Evolutionary conservation across 306 rosid genomes (phyloP), one percentile per base, ranked within the genome.

Genomic region (Prunus fruticosa): DNA sequence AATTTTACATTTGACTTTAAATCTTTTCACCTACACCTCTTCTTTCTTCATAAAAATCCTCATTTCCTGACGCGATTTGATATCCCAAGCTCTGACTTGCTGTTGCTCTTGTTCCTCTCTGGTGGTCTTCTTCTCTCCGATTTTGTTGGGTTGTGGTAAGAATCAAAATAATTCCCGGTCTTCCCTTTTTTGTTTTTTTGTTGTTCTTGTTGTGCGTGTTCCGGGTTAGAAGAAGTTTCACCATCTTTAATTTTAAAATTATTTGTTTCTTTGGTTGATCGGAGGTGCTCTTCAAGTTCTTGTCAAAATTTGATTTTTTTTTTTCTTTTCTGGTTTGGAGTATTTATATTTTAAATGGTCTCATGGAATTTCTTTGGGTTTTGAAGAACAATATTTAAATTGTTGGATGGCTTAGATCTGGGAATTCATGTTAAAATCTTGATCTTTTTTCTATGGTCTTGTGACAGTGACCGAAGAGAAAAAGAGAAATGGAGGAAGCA

Each of bases 401-500:
- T 68, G 57, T 68, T 68, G 2, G 74, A 27, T 58, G 45, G 43
- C 63, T 18, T 16, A 23, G 69, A 74, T 61, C 58, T 46, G 50
- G 20, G 6, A 46, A 61, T 15, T 28, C 53, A 19, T 62, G 77
- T 30, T 27, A 60, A 43, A 23, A 23, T 60, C n/a, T 60, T 45
- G n/a, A 45, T 73, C 46, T 43, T 18, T 73, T 60, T 61, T 47
- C 7, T 45, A 27, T 74, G 52, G 20, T 74, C 27, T 61, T 46
- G 32, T 27, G 60, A 28, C 15, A 61, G 77, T 11, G 77, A 32
- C 27, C 10, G 41, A 64, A 6, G 45, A 20, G 16, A 46, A 10
- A 67, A 22, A 56, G 47, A 30, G 74, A 54, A 52, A 85, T 88
- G 96, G 97, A 89, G 57, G 89, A 84, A 85, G 71, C 83, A 22